Evolutionary conservation across 495 filamentous ascomycete species (phyloP), one percentile per base, ranked within the genome.

Genomic region (Penicillium atrosanguineum): DNA sequence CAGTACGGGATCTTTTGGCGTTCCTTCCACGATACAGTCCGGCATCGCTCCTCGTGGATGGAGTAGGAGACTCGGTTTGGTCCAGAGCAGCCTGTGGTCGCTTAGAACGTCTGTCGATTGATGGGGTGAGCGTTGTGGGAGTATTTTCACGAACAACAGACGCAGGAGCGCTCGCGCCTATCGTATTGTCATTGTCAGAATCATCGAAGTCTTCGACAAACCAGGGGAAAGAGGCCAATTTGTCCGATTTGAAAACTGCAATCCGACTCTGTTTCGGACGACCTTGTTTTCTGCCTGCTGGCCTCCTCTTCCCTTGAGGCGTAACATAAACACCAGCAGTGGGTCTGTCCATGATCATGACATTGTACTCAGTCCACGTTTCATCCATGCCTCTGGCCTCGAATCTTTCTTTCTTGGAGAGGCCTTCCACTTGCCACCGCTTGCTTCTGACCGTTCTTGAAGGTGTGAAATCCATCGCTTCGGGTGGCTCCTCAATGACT

Each of bases 301-400:
- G 74, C 52, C 70, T 68, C 26, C 68, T 63, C 42, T 64, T 71
- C 25, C 76, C 79, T 26, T 67, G 69, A 7, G 79, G 70, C 26
- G 81, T 81, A 40, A 82, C 59, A 52, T 82, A 83, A 2, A 83
- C 61, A 8, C 80, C 80, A 36, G 79, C 65, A 19, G 28, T 54
- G n/a, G 69, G 60, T 7, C 69, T 67, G 11, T 76, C 71, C 44
- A 75, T 68, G 6, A 74, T 41, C 6, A 71, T 49, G 18, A 69
- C 65, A n/a, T 57, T 75, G 48, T 75, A 76, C 47, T 78, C 73
- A 0, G 73, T 75, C 70, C 71, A 78, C 4, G 59, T 66, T 41
- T 73, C 71, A 51, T 78, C 73, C 54, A 75, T 50, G 5, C 73
- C 73, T 37, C 75, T 59, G n/a, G 68, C 67, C 44, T 74, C 67